Evolutionary conservation across 2,329 filamentous ascomycete genomes (phyloP).

Genomic region (Pseudogymnoascus sp.): DNA sequence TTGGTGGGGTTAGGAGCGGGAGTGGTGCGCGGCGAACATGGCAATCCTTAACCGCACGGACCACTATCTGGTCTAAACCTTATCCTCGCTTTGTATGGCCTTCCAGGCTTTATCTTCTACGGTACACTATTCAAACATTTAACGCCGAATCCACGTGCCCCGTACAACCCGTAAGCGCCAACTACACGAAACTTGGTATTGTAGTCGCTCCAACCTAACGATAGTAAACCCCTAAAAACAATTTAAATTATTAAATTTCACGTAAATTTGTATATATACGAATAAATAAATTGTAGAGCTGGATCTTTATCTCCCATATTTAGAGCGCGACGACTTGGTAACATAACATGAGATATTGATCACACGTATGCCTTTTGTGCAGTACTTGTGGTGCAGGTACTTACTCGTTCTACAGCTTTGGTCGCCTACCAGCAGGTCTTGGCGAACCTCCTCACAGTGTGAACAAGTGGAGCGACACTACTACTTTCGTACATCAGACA

Average conservation of each 20-base stretch:
- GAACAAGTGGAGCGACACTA: constrained; percentile 8
- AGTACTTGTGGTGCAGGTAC: neutral
- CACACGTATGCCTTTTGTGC: neutral
- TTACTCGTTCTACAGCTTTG: neutral
- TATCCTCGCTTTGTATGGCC: neutral
- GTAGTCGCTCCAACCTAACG: neutral
- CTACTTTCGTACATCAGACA: neutral
- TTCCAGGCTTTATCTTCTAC: neutral
- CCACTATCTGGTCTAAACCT: neutral
- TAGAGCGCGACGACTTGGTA: neutral
- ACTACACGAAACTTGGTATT: neutral
- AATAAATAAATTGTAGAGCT: neutral
- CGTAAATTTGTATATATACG: neutral
- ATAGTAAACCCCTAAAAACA: neutral
- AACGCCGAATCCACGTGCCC: neutral
- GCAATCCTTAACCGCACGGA: neutral
- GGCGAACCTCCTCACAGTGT: constrained; percentile 1
- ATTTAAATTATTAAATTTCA: neutral
- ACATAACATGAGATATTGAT: constrained; percentile 2
- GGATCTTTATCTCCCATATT: neutral
- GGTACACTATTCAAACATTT: neutral
- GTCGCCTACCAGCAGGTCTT: constrained; percentile 6
- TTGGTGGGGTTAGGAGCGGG: neutral
- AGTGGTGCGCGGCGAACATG: neutral
- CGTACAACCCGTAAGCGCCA: neutral